These are phyloP conservation scores for Otatea glauca DNA, from an alignment of 176 grass and related monocot genomes.

Conservation along the genomic window DNA sequence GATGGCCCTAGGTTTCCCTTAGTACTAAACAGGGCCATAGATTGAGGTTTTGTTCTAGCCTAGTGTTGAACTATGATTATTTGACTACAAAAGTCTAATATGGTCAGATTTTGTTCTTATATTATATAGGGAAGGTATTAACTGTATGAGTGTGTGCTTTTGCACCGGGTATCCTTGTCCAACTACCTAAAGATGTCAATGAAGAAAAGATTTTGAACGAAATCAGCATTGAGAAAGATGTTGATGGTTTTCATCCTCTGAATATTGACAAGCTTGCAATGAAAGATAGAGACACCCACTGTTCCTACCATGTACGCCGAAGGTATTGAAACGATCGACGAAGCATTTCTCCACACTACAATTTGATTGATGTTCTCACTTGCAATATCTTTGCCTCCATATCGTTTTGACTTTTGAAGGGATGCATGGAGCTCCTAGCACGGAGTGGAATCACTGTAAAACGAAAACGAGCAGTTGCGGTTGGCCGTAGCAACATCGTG, in stretches of 20 bases:
- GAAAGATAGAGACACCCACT: too few species aligned
- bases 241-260: too few species aligned
- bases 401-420: constrained; percentile 48
- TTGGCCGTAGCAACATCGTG: constrained; percentile 96
- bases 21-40: background rate
- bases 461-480: constrained; percentile 81
- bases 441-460: constrained; percentile 71
- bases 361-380: background rate
- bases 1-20: background rate
- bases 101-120: too few species aligned
- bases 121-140: too few species aligned
- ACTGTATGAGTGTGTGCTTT: too few species aligned
- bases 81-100: too few species aligned
- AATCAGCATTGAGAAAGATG: constrained; percentile 85
- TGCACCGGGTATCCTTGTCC: too few species aligned
- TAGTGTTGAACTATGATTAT: background rate
- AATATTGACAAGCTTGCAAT: too few species aligned
- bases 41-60: background rate
- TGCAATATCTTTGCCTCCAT: background rate
- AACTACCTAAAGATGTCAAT: too few species aligned
- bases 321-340: too few species aligned
- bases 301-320: too few species aligned
- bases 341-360: too few species aligned
- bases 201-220: constrained; percentile 85
- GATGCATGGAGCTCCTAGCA: constrained; percentile 89